A percentile compares a stretch with the other conserved stretches of the same genome.
Evolutionary conservation across 768 basidiomycete genomes (phyloP).

Genomic region (Phlebiopsis flavidoalba): DNA sequence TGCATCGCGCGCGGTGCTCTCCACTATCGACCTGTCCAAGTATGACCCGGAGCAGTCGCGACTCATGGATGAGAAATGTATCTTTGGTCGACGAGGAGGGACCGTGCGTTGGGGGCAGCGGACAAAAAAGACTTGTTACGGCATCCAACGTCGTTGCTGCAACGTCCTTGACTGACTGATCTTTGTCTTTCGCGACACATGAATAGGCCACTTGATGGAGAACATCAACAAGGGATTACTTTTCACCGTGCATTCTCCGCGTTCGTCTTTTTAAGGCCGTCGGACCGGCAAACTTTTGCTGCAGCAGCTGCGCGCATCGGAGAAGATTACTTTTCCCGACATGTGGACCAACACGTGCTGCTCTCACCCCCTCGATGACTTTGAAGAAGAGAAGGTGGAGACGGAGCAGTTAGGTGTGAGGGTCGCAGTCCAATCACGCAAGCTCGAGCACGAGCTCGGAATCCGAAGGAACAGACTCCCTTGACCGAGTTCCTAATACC

Average conservation of each 20-base stretch:
- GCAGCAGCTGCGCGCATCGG: slow-evolving; percentile 93
- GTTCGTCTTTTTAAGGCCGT: slow-evolving; percentile 93
- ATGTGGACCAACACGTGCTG: slow-evolving; percentile 99
- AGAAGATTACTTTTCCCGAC: slow-evolving; percentile 98
- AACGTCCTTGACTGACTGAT: background rate
- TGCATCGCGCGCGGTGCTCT: slow-evolving; percentile 60
- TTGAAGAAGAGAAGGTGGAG: slow-evolving; percentile 77
- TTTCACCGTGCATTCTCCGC: slow-evolving; percentile 97
- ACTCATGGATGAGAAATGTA: slow-evolving; percentile 95
- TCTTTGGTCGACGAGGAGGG: slow-evolving; percentile 87
- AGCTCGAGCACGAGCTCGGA: slow-evolving; percentile 95
- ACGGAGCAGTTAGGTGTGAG: slow-evolving; percentile 77
- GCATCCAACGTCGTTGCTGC: background rate
- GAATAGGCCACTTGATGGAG: slow-evolving; percentile 90
- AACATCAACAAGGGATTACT: slow-evolving; percentile 92
- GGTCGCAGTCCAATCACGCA: slow-evolving; percentile 85
- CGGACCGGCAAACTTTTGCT: slow-evolving; percentile 89
- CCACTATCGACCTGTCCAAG: slow-evolving; percentile 68
- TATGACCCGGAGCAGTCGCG: slow-evolving; percentile 93
- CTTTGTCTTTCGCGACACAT: background rate
- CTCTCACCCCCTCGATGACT: slow-evolving; percentile 93
- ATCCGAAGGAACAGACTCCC: slow-evolving; percentile 72
- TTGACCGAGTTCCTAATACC: slow-evolving; percentile 88
- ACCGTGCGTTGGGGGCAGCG: slow-evolving; percentile 76
- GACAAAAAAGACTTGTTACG: slow-evolving; percentile 95